A percentile compares a stretch with the other conserved stretches of the same genome.
Conservation (phyloP, 164 flowering plant genomes). For the Magnolia changhungtana region DNA sequence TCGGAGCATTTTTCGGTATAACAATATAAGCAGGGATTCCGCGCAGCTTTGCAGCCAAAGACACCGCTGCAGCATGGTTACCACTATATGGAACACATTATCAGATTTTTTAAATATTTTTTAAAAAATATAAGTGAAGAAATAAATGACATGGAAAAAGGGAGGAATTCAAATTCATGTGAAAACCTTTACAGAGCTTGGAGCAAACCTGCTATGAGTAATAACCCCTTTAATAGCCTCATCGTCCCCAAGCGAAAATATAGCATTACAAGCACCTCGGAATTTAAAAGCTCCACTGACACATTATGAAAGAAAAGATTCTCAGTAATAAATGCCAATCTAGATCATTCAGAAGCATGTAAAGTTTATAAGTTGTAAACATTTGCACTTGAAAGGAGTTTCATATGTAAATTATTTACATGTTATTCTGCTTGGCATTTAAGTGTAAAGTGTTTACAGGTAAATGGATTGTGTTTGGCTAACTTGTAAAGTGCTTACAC, state of each 20-base stretch:
- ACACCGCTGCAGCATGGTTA: conserved; percentile 92
- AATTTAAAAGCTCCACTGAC: conserved; percentile 86
- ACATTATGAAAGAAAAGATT: conserved; percentile 10
- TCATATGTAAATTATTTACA: too few species aligned
- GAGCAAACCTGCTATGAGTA: conserved; percentile 90
- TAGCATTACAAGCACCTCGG: conserved; percentile 94
- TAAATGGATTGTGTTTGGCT: too few species aligned
- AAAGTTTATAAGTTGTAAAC: neutral
- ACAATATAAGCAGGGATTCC: conserved; percentile 83
- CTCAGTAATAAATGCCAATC: neutral
- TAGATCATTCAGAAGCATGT: neutral
- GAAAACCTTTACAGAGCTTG: neutral
- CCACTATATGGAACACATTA: conserved; percentile 46
- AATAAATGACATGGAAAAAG: neutral
- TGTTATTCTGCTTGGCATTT: too few species aligned
- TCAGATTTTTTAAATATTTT: neutral
- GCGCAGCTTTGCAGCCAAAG: conserved; percentile 80
- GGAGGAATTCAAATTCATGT: neutral
- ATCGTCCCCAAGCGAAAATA: conserved; percentile 65
- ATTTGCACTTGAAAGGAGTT: neutral
- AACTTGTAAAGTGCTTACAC: too few species aligned
- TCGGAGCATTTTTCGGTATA: conserved; percentile 82
- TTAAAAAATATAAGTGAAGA: neutral
- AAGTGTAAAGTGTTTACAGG: too few species aligned
- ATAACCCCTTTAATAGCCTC: conserved; percentile 83